Evolutionary conservation across 2,329 filamentous ascomycete genomes (phyloP).

Genomic region (Penicillium sp.): DNA sequence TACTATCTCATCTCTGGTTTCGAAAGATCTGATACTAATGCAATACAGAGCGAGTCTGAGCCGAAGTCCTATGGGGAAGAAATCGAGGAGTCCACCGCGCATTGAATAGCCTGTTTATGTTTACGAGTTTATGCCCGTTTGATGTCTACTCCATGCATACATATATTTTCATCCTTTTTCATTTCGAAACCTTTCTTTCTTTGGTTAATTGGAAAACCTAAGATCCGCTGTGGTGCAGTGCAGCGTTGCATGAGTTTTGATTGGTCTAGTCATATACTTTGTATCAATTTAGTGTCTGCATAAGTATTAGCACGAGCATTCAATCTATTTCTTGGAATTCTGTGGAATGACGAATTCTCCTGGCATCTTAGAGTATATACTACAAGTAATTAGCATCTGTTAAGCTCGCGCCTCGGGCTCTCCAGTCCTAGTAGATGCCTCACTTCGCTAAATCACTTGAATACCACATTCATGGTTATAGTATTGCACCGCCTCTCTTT

Average conservation of each 20-base stretch:
- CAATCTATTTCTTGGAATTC: no score
- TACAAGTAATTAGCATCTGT: no score
- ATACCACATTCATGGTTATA: no score
- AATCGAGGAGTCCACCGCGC: constrained; percentile 27
- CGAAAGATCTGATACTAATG: background rate
- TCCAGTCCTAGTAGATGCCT: no score
- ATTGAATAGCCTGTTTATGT: constrained; percentile 24
- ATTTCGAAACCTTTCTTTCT: background rate
- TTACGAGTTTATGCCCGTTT: constrained; percentile 22
- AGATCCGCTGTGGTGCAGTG: background rate
- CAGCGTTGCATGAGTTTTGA: constrained; percentile 6
- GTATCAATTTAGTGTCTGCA: background rate
- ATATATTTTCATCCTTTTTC: constrained; percentile 8
- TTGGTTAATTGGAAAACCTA: background rate
- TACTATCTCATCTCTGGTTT: background rate
- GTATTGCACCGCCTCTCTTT: no score
- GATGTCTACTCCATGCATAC: constrained; percentile 10
- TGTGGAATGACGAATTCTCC: no score
- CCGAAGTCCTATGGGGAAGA: constrained; percentile 29
- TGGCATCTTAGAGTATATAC: no score
- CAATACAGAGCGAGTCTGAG: constrained; percentile 21
- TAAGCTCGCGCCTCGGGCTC: no score
- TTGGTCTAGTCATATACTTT: background rate
- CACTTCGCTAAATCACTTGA: no score
- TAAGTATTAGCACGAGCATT: no score